Evolutionary conservation across 202 grass and related monocot species (phyloP), one percentile per base, ranked within the genome.

Genomic region (Setaria italica): DNA sequence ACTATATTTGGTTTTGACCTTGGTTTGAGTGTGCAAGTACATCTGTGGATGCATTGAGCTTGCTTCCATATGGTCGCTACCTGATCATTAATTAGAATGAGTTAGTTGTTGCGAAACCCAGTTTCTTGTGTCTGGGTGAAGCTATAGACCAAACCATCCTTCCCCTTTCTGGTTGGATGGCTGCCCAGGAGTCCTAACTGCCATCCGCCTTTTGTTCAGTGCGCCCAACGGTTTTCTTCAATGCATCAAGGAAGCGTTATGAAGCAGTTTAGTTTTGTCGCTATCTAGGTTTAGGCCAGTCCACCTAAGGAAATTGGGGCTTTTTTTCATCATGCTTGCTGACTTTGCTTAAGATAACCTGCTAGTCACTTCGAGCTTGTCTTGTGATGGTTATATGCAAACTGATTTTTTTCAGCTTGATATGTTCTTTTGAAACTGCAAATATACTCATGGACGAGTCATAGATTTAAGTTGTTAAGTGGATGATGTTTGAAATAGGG

Each of bases 1-100:
- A 69, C 30, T 87, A 82, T 83, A 77, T 64, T 79, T 88, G 80
- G 30, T 16, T 64, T 79, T 88, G 80, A 20, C 33, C 74, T 83
- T 72, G 73, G 64, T 46, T 82, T 45, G 48, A 45, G 63, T 83
- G n/a, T 78, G 50, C 55, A 58, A 81, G 29, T 10, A 41, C 59
- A 5, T 62, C 46, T 82, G 71, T 29, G 59, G 39, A 64, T 82
- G 85, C 62, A 32, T 21, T 87, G 50, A 42, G 62, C 71, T 82
- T 72, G 1, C 41, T 70, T 69, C 78, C 20, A 67, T 37, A 29
- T 75, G 49, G 17, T 81, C 59, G 66, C 35, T 15, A 75, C 75
- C 29, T 48, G 29, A 67, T 29, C 51, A 72, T 65, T 74, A 11
- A 21, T 58, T 12, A 10, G 25, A 48, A 77, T 77, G 53, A 56